Base-by-base conservation (phyloP, 83 land plant species). In the Picea abies region DNA sequence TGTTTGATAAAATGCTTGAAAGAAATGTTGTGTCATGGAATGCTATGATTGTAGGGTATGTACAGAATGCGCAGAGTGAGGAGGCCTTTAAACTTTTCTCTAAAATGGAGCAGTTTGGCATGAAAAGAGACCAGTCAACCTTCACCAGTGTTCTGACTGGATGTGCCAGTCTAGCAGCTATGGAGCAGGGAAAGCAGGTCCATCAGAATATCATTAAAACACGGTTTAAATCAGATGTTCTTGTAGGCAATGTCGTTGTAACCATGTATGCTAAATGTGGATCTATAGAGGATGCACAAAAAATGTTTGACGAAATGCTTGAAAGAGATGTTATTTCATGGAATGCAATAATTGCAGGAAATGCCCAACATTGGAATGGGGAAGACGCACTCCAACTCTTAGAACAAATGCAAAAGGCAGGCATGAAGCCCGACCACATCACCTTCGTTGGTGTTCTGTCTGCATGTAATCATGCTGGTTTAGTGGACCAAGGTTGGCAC, bases 251-350 rank as follows among this genome's bases (percentile, higher is more conserved):
- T 65, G 25, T 22, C 25, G 10, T 65, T 16, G 70, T 93, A 16
- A 85, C 90, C 9, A 93, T 93, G 95, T 93, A 90, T 63, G 84
- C 88, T 4, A 89, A 89, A 76, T 93, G 95, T 83, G 94, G 94
- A 22, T 80, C 44, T 61, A 70, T 88, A 47, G 62, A 83, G 25
- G 87, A 88, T 41, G 90, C 94, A 29, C 68, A 37, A 29, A 41
- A 19, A 49, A 35, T 93, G 16, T 89, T 88, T 65, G 68, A 65
- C 20, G 68, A 65, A 23, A 65, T 65, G 68, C 68, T 11, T 65
- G 23, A 23, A 5, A 65, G 68, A 65, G 25, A 65, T 23, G 23
- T 65, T 20, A 23, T 65, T 65, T 65, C 68, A n/a, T 65, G 68
- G 68, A 65, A 65, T 23, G 22, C 68, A 20, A 20, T 65, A 23